Conservation (phyloP, 257 asterid genomes). For the Nicotiana tomentosiformis region DNA sequence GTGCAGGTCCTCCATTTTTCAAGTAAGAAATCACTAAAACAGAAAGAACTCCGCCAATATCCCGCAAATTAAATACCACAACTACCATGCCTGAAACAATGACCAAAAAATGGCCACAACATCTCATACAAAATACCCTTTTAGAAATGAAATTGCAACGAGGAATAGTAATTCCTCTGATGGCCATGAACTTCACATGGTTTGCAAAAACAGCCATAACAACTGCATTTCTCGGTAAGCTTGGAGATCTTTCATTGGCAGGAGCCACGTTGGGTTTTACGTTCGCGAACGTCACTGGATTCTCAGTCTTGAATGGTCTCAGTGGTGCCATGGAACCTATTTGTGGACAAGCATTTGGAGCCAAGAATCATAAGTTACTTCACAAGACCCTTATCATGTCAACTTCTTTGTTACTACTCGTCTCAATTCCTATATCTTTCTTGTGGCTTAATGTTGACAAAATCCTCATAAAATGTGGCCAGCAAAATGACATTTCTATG, state of each 20-base stretch:
- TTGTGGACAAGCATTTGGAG: conserved; percentile 94
- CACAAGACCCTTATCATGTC: conserved; percentile 74
- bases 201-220: conserved; percentile 71
- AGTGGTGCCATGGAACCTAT: conserved; percentile 85
- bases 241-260: conserved; percentile 64
- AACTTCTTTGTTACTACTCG: conserved; percentile 29
- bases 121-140: conserved; percentile 9
- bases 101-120: conserved; percentile 19
- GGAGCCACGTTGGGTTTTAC: conserved; percentile 76
- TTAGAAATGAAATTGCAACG: conserved; percentile 60
- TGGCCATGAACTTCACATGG: conserved; percentile 70
- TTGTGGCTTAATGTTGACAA: conserved; percentile 75
- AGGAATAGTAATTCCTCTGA: conserved; percentile 45
- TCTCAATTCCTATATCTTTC: conserved; percentile 50
- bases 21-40: background rate
- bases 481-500: conserved; percentile 50
- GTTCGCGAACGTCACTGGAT: conserved; percentile 72
- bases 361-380: conserved; percentile 66
- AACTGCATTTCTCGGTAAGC: conserved; percentile 77
- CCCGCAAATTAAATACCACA: background rate
- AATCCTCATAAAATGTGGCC: conserved; percentile 63
- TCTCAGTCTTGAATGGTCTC: conserved; percentile 66
- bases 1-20: background rate
- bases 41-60: background rate
- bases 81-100: conserved; percentile 12